Conservation (phyloP, 83 land plant species). For the Thuja plicata region DNA sequence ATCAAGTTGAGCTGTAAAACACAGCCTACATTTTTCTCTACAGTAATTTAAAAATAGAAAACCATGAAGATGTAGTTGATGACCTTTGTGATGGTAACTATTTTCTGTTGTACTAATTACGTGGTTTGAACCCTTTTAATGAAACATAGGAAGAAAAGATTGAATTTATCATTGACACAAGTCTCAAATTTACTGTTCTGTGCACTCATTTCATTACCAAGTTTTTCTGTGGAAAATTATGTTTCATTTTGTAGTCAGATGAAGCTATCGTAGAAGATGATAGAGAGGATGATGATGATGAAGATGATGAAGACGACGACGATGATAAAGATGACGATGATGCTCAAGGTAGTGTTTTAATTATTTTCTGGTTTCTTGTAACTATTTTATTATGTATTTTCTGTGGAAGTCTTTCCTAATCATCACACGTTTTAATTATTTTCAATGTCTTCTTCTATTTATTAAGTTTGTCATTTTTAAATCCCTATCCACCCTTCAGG, state of each 20-base stretch:
- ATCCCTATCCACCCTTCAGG: not conserved
- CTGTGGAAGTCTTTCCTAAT: not conserved
- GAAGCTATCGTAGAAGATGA: slow-evolving; percentile 63
- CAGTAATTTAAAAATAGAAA: not conserved
- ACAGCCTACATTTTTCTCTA: not conserved
- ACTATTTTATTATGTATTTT: not conserved
- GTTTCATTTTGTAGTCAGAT: slow-evolving; percentile 35
- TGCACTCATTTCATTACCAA: not conserved
- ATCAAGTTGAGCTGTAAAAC: no score
- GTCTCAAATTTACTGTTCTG: not conserved
- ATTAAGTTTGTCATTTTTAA: not conserved
- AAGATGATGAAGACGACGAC: slow-evolving; percentile 52
- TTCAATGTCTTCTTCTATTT: not conserved
- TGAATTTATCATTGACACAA: not conserved
- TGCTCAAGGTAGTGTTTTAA: slow-evolving; percentile 27
- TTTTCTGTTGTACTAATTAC: not conserved
- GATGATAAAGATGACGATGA: slow-evolving; percentile 56
- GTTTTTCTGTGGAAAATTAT: not conserved
- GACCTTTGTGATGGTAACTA: not conserved
- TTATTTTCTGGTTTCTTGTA: not conserved
- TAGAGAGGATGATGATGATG: slow-evolving; percentile 57
- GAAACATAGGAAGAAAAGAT: not conserved
- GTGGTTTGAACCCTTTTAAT: not conserved
- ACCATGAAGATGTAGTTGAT: not conserved
- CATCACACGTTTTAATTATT: not conserved